Evolutionary conservation across 1,139 yeast genomes (phyloP).

Genomic region (Protomyces gravidus): DNA sequence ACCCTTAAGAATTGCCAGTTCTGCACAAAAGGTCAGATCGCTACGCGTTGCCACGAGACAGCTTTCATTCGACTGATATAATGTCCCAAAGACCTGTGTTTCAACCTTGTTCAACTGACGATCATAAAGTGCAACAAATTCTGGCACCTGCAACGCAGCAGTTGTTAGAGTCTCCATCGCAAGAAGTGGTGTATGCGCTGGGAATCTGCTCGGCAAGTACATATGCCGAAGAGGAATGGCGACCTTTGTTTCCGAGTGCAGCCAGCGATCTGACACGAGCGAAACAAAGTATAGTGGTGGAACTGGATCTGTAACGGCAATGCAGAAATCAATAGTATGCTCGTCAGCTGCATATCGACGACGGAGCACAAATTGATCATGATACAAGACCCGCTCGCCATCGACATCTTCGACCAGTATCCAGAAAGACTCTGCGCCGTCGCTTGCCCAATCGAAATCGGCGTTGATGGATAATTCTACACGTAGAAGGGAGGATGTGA

Average conservation of each 20-base stretch:
- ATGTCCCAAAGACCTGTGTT: slow-evolving; percentile 59
- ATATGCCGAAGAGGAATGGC: slow-evolving; percentile 59
- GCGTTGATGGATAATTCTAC: slow-evolving; percentile 67
- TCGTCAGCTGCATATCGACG: slow-evolving; percentile 51
- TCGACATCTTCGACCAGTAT: slow-evolving; percentile 77
- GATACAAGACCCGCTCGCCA: slow-evolving; percentile 66
- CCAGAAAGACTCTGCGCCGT: slow-evolving; percentile 57
- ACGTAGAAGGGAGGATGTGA: slow-evolving; percentile 62
- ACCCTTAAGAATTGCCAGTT: slow-evolving; percentile 64
- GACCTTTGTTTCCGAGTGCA: slow-evolving; percentile 62
- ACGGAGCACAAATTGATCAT: slow-evolving; percentile 54
- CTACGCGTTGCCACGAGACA: slow-evolving; percentile 67
- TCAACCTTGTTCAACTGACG: slow-evolving; percentile 68
- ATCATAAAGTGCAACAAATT: slow-evolving; percentile 44
- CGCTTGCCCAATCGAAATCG: slow-evolving; percentile 68
- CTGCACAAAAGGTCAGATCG: slow-evolving; percentile 71
- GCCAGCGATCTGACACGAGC: slow-evolving; percentile 76
- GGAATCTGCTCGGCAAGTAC: slow-evolving; percentile 63
- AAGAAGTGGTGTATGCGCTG: slow-evolving; percentile 55
- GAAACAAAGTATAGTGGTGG: slow-evolving; percentile 77
- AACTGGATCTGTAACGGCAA: slow-evolving; percentile 54
- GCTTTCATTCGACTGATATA: slow-evolving; percentile 58
- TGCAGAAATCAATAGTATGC: slow-evolving; percentile 60
- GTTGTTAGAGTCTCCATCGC: slow-evolving; percentile 52
- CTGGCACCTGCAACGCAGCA: slow-evolving; percentile 48